These are phyloP conservation scores for Penicillium verrucosum DNA, from an alignment of 2,329 filamentous ascomycete genomes.

Conservation along the genomic window DNA sequence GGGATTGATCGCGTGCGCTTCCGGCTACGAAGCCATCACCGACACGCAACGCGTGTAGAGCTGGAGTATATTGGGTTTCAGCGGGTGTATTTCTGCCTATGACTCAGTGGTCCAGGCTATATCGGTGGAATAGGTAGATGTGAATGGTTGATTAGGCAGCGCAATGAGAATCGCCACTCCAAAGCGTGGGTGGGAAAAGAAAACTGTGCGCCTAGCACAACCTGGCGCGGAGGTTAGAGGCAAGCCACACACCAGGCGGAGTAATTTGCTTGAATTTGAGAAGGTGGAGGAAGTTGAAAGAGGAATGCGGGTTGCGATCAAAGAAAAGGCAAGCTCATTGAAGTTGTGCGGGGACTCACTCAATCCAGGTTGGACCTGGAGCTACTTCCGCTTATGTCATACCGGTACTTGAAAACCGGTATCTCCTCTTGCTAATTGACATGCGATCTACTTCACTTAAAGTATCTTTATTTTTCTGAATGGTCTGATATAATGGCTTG, in stretches of 20 bases:
- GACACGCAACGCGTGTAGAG: constrained; percentile 21
- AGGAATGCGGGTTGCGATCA: constrained; percentile 7
- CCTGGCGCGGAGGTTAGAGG: constrained; percentile 11
- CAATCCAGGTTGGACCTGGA: constrained; percentile 5
- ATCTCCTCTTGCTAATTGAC: neutral
- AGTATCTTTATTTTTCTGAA: neutral
- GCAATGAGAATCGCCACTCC: constrained; percentile 19
- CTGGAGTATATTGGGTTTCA: neutral
- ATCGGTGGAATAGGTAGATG: neutral
- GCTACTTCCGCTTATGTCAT: constrained; percentile 25
- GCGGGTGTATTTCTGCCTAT: too few species aligned
- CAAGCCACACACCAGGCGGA: constrained; percentile 6
- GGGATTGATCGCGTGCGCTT: constrained; percentile 22
- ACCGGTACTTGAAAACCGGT: constrained; percentile 1
- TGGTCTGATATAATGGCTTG: constrained; percentile 1
- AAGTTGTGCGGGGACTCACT: constrained; percentile 17
- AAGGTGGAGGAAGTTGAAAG: neutral
- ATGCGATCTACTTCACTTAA: neutral
- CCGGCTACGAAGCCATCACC: constrained; percentile 22
- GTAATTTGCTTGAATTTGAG: neutral
- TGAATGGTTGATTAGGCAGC: constrained; percentile 2
- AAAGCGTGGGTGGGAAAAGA: constrained; percentile 11
- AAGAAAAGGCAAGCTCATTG: constrained; percentile 15
- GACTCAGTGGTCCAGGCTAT: neutral
- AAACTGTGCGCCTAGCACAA: constrained; percentile 14